Conservation (phyloP, 768 basidiomycete species). For the Leccinellum rugosiceps region DNA sequence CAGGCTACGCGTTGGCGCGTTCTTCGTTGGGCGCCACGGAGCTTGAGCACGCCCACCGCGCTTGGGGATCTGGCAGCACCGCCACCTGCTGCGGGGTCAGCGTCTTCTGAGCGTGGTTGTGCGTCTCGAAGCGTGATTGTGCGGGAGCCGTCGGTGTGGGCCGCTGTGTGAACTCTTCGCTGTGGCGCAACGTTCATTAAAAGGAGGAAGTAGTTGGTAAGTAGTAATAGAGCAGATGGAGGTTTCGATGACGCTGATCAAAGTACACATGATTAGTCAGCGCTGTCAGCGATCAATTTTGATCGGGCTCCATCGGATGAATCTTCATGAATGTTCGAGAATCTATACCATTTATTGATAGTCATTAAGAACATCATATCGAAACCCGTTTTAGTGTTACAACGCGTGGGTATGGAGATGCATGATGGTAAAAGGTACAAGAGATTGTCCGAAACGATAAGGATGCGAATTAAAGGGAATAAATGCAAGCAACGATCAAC, state of each 20-base stretch:
- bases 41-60: constrained; percentile 50
- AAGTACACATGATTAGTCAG: constrained; percentile 17
- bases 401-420: constrained; percentile 21
- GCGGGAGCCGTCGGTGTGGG: constrained; percentile 51
- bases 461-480: constrained; percentile 20
- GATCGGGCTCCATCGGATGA: not conserved
- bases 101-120: constrained; percentile 33
- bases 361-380: constrained; percentile 18
- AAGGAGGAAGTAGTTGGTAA: not conserved
- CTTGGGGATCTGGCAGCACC: constrained; percentile 10
- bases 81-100: constrained; percentile 7
- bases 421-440: constrained; percentile 24
- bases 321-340: not conserved
- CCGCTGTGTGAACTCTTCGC: constrained; percentile 36
- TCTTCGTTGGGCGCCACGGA: constrained; percentile 51
- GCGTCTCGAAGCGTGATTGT: constrained; percentile 46
- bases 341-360: constrained; percentile 13
- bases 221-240: not conserved
- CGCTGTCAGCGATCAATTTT: constrained; percentile 8
- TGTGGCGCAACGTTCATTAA: constrained; percentile 24
- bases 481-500: constrained; percentile 30
- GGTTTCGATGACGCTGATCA: too few species aligned
- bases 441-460: constrained; percentile 20
- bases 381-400: constrained; percentile 21
- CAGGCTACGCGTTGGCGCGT: constrained; percentile 67